Base-by-base conservation (phyloP, 2,329 filamentous ascomycete genomes). In the Penicillium fuscoglaucum region DNA sequence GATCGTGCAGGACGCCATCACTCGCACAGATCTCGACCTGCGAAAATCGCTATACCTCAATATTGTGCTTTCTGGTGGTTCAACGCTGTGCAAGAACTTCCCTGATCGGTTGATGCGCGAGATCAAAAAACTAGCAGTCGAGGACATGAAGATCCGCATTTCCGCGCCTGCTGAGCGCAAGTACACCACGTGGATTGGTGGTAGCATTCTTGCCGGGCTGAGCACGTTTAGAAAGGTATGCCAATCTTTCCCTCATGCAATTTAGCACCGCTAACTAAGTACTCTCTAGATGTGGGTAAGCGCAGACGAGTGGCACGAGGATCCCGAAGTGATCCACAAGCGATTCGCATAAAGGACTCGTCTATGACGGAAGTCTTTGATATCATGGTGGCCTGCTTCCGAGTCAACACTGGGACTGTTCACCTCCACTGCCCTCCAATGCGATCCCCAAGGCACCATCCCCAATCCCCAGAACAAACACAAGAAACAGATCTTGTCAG, bases 141-240 rank as follows among this genome's bases (percentile, higher is more conserved):
- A 97, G 82, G 95, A 99, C 75, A 99, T 97, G 93, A 87, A 93
- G 71, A 98, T 99, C 81, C 96, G 97, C 83, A 99, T 99, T 73
- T 96, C 96, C 80, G 95, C 95, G 54, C 95, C 95, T 55, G 93
- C 95, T 6, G 95, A 99, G 82, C 85, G 95, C 66, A 96, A 98
- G 78, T 99, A 98, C 81, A 97, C 92, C 62, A 99, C 95, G 33
- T 99, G 95, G 95, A 98, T 98, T 68, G 95, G 95, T 64, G 95
- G 95, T 56, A 97, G 95, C 76, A 99, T 99, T 78, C 81, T 99
- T 66, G 95, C 95, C 35, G 93, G 95, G 7, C 79, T 99, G 76
- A 98, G 93, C 81, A 99, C 95, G 55, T 99, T 99, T 80, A 89
- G 93, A 82, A 99, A 98, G 90, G 92, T 95, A 77, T 44, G 61